Evolutionary conservation across 179 eudicot species (phyloP).

Genomic region (Camellia oleifera): DNA sequence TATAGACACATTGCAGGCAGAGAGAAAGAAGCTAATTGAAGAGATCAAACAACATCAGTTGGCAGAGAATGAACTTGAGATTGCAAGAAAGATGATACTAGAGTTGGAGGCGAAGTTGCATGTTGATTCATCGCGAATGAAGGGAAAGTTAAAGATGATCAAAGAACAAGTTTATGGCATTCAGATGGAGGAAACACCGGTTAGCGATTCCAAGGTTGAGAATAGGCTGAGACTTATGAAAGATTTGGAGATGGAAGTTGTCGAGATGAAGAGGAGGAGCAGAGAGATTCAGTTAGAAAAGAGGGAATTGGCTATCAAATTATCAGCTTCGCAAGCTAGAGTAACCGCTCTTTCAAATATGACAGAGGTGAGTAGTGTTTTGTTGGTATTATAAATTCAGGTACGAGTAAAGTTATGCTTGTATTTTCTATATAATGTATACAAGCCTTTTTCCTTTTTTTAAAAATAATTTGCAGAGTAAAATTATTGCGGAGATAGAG

Average conservation of each 20-base stretch:
- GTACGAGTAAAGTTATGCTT: no score
- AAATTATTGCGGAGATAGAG: background rate
- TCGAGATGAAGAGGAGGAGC: background rate
- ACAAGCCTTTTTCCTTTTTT: no score
- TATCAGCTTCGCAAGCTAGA: background rate
- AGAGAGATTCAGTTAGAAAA: conserved; percentile 9
- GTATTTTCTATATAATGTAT: no score
- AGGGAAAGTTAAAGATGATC: conserved; percentile 2
- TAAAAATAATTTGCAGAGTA: background rate
- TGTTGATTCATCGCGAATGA: background rate
- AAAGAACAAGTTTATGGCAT: background rate
- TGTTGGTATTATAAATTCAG: no score
- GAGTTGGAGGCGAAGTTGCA: background rate
- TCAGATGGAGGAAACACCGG: background rate
- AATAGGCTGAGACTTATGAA: background rate
- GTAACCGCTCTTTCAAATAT: background rate
- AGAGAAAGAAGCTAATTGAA: background rate
- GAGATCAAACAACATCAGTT: background rate
- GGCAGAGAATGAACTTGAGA: background rate
- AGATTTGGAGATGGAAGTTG: background rate
- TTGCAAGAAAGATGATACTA: background rate
- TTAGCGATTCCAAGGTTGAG: background rate
- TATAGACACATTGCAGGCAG: background rate
- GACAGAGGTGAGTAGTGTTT: background rate
- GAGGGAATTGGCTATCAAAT: conserved; percentile 1